Percentiles rank a stretch among this genome's conserved stretches.
Evolutionary conservation across 2,329 filamentous ascomycete genomes (phyloP).

Genomic region (Talaromyces sp.): DNA sequence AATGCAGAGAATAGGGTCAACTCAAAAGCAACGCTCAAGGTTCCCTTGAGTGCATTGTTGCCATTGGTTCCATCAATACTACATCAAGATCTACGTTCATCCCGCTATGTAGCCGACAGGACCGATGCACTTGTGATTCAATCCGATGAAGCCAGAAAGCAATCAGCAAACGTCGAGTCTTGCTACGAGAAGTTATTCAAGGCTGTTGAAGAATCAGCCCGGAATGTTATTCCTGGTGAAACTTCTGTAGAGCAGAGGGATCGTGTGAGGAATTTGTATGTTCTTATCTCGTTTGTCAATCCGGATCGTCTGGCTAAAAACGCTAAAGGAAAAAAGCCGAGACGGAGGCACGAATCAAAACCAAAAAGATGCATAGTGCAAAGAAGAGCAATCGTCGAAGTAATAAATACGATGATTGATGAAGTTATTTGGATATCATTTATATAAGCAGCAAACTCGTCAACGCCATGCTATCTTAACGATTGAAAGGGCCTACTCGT

Average conservation of each 20-base stretch:
- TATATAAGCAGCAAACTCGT: neutral
- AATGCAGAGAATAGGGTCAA: constrained; percentile 52
- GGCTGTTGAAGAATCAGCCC: constrained; percentile 52
- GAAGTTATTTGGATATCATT: constrained; percentile 18
- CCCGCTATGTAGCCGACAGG: constrained; percentile 55
- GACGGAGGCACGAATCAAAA: constrained; percentile 56
- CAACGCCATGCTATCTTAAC: constrained; percentile 1
- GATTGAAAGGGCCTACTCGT: neutral
- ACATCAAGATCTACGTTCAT: constrained; percentile 50
- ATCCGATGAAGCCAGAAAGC: constrained; percentile 61
- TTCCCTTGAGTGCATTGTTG: constrained; percentile 53
- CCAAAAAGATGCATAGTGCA: constrained; percentile 59
- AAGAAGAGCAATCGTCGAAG: constrained; percentile 58
- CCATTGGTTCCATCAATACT: constrained; percentile 54
- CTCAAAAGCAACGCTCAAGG: constrained; percentile 63
- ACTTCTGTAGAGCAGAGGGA: constrained; percentile 55
- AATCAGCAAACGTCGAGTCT: constrained; percentile 56
- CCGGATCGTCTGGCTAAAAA: constrained; percentile 17
- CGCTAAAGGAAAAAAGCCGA: constrained; percentile 52
- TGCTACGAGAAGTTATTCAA: constrained; percentile 59
- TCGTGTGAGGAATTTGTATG: constrained; percentile 43
- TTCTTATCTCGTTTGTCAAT: neutral
- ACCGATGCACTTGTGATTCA: constrained; percentile 59
- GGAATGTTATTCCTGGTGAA: constrained; percentile 56
- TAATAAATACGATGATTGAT: constrained; percentile 38